These are phyloP conservation scores for Phlyctochytrium planicorne DNA, from an alignment of 192 early-diverging fungal genomes.

Conservation along the genomic window DNA sequence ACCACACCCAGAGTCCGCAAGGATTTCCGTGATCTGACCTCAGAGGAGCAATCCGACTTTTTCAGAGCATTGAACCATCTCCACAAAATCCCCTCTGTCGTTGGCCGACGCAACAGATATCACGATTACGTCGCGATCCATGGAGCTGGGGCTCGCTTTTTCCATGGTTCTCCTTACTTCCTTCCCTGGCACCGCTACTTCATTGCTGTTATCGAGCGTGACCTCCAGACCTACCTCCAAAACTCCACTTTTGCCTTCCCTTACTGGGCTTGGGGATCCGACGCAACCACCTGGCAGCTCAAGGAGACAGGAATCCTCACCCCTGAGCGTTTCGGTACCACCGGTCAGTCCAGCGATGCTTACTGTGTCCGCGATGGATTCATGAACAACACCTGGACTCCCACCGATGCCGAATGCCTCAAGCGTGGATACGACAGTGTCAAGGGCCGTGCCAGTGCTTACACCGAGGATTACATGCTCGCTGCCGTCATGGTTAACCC, in stretches of 20 bases:
- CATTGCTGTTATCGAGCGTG: slow-evolving; percentile 18
- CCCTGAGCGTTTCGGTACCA: slow-evolving; percentile 11
- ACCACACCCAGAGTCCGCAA: not conserved
- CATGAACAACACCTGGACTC: not conserved
- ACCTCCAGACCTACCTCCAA: slow-evolving; percentile 12
- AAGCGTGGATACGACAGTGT: not conserved
- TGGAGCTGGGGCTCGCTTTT: not conserved
- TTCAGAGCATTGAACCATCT: slow-evolving; percentile 3
- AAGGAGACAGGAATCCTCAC: slow-evolving; percentile 3
- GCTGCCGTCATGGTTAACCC: slow-evolving; percentile 4
- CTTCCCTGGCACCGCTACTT: slow-evolving; percentile 40
- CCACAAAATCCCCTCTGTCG: not conserved
- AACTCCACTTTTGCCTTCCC: slow-evolving; percentile 43
- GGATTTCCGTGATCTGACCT: slow-evolving; percentile 32
- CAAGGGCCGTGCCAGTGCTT: too few relatives aligned
- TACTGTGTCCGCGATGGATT: slow-evolving; percentile 22
- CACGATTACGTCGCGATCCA: slow-evolving; percentile 4
- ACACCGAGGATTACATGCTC: slow-evolving; percentile 1
- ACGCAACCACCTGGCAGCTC: not conserved
- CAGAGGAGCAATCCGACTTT: not conserved
- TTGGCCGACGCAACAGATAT: not conserved
- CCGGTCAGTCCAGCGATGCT: not conserved
- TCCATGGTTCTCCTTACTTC: slow-evolving; percentile 17
- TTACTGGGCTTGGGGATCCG: slow-evolving; percentile 66
- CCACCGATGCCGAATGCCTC: slow-evolving; percentile 9